Percentiles rank a stretch among this genome's conserved stretches.
phyloP scores from a whole-genome alignment of 768 basidiomycete genomes.

The Phanerochaete sordida region DNA sequence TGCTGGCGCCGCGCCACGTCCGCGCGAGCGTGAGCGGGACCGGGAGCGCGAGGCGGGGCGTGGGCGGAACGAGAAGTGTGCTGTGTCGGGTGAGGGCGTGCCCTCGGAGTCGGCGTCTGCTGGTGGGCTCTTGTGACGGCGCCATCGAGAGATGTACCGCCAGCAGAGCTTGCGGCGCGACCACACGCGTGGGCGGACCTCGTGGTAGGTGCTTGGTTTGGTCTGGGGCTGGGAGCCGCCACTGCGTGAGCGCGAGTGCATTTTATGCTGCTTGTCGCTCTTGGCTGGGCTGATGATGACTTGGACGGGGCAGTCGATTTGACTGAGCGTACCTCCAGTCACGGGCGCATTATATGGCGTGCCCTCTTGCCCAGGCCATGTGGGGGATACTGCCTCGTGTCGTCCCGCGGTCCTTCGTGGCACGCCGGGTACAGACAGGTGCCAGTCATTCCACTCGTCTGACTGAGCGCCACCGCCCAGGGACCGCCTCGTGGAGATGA shows the following conservation, averaged over 20 bases:
- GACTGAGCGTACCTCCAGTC: neutral
- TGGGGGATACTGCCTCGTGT: neutral
- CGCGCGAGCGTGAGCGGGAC: neutral
- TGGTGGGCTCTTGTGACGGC: neutral
- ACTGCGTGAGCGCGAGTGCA: neutral
- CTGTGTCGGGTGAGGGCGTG: neutral
- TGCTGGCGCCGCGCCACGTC: neutral
- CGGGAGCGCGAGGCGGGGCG: neutral
- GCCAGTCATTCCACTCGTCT: neutral
- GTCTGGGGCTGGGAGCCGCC: neutral
- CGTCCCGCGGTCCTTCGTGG: neutral
- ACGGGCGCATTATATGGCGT: neutral
- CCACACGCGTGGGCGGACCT: neutral
- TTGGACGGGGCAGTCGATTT: neutral
- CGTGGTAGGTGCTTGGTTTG: neutral
- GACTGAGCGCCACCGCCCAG: neutral
- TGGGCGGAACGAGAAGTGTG: slow-evolving; percentile 1
- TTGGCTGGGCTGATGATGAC: no score
- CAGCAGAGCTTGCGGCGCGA: neutral
- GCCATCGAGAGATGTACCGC: neutral
- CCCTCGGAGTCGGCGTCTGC: neutral
- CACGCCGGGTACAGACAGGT: neutral
- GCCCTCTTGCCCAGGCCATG: neutral
- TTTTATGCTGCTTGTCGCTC: neutral
- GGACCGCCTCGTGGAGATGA: slow-evolving; percentile 1